Evolutionary conservation across 2,329 filamentous ascomycete species (phyloP).

Genomic region (Talaromyces sp.): DNA sequence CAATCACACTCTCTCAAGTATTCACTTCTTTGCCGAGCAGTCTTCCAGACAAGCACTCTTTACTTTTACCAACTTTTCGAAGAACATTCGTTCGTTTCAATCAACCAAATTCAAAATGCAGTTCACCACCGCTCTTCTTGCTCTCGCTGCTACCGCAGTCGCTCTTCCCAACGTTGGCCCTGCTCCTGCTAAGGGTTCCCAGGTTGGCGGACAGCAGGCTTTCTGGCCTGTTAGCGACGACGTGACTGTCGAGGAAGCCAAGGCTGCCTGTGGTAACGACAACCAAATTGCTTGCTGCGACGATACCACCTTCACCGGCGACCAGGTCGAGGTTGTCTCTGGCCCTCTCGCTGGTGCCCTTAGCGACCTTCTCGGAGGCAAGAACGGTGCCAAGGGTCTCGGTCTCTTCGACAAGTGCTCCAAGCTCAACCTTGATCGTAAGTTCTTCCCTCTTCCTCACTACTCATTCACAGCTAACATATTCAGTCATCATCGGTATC

Average conservation of each 20-base stretch:
- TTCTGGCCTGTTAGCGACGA: constrained; percentile 32
- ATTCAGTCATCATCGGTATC: constrained; percentile 29
- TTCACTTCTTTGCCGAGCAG: constrained; percentile 24
- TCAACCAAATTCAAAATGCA: constrained; percentile 35
- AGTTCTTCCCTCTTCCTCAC: constrained; percentile 6
- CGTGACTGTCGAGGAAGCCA: constrained; percentile 36
- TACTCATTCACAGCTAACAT: constrained; percentile 8
- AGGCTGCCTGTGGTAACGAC: constrained; percentile 38
- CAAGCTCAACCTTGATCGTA: constrained; percentile 36
- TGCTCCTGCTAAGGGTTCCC: constrained; percentile 22
- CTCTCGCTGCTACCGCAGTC: constrained; percentile 32
- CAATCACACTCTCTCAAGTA: constrained; percentile 19
- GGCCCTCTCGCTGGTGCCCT: constrained; percentile 35
- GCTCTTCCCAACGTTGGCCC: constrained; percentile 28
- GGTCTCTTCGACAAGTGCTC: constrained; percentile 43
- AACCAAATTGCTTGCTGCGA: constrained; percentile 41
- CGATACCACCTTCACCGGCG: constrained; percentile 36
- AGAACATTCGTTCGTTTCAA: constrained; percentile 15
- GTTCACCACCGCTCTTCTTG: constrained; percentile 35
- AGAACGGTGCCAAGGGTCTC: constrained; percentile 32
- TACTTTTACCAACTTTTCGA: constrained; percentile 21
- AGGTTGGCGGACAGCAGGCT: constrained; percentile 28
- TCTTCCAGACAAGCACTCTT: constrained; percentile 20
- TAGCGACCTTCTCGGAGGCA: constrained; percentile 33
- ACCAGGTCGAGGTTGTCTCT: constrained; percentile 31